These are phyloP conservation scores for Paecilomyces fulvus DNA, from an alignment of 2,329 filamentous ascomycete genomes.

Conservation along the genomic window DNA sequence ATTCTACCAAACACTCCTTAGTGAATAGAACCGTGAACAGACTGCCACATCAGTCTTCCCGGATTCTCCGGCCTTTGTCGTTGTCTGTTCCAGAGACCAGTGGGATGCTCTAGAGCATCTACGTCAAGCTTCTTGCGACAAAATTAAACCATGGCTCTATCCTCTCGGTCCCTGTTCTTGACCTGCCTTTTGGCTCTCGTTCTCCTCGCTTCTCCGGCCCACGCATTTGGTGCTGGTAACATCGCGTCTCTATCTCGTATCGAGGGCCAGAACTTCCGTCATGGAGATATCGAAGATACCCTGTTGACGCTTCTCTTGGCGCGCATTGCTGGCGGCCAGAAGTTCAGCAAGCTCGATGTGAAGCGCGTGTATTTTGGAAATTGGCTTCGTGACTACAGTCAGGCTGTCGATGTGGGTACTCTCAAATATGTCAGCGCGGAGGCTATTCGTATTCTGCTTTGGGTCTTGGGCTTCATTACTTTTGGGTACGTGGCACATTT, in stretches of 20 bases:
- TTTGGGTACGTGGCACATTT: constrained; percentile 53
- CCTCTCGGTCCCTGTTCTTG: constrained; percentile 27
- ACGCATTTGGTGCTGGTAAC: constrained; percentile 82
- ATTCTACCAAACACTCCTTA: not conserved
- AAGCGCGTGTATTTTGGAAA: constrained; percentile 93
- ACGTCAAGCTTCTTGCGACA: not conserved
- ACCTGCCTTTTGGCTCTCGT: constrained; percentile 49
- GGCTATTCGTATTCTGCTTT: constrained; percentile 81
- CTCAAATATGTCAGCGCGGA: constrained; percentile 85
- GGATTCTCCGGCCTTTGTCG: not conserved
- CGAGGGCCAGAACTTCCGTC: constrained; percentile 80
- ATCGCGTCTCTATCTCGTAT: constrained; percentile 73
- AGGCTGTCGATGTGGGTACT: constrained; percentile 87
- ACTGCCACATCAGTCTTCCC: not conserved
- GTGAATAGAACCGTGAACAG: not conserved
- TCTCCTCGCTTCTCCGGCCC: constrained; percentile 56
- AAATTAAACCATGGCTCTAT: constrained; percentile 10
- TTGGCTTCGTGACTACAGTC: constrained; percentile 89
- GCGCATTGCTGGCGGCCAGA: constrained; percentile 59
- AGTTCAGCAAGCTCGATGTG: constrained; percentile 80
- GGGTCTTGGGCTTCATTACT: constrained; percentile 81
- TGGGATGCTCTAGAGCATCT: not conserved
- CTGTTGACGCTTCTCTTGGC: constrained; percentile 65
- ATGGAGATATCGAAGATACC: constrained; percentile 89
- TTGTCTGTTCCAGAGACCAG: not conserved